Percentiles rank a stretch among this genome's conserved stretches.
These are phyloP conservation scores for Pyricularia sp. DNA, from an alignment of 2,329 filamentous ascomycete species.

Conservation along the genomic window DNA sequence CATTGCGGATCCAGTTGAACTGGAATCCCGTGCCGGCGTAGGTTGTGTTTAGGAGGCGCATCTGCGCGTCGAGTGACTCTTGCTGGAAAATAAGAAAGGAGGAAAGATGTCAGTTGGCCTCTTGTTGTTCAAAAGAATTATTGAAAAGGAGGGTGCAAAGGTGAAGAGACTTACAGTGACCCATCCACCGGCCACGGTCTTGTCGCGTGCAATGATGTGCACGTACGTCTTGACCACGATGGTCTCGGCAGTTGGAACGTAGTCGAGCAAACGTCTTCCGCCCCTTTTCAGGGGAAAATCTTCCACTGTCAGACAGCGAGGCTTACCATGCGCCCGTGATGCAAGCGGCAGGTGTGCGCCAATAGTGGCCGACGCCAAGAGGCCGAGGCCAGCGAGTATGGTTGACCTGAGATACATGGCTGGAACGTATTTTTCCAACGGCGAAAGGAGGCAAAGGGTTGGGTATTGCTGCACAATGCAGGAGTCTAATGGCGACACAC, in stretches of 20 bases:
- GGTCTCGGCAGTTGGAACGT: background rate
- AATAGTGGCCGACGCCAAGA: background rate
- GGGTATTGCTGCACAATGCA: background rate
- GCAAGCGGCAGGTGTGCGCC: background rate
- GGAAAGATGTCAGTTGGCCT: no score
- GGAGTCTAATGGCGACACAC: background rate
- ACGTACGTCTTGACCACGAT: background rate
- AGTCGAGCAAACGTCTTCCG: background rate
- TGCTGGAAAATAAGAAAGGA: background rate
- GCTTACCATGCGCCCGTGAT: background rate
- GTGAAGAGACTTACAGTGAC: background rate
- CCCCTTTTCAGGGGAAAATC: background rate
- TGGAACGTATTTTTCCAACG: background rate
- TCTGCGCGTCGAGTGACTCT: background rate
- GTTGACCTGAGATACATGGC: background rate
- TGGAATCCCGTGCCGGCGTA: background rate
- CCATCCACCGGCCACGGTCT: background rate
- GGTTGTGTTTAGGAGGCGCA: background rate
- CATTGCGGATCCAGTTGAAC: background rate
- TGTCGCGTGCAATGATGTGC: background rate
- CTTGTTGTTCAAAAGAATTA: no score
- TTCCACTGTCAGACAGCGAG: background rate
- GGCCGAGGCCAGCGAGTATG: background rate
- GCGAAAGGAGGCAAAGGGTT: background rate
- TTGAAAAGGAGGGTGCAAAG: no score